phyloP scores from a whole-genome alignment of 192 early-diverging fungal genomes.

The Coemansia sp. region DNA sequence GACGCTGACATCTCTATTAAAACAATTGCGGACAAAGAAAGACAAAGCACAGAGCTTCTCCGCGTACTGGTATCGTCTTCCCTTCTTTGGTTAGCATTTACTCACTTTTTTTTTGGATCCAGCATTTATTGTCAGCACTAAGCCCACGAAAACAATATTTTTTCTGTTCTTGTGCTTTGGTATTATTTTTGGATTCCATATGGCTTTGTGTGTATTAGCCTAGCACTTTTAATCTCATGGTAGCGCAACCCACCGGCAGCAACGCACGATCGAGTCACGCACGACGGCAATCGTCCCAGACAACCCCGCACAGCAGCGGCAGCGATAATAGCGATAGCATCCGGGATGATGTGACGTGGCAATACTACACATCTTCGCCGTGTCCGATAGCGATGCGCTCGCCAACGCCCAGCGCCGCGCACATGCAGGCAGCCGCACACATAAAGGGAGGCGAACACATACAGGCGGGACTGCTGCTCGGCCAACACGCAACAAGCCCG shows the following conservation, averaged over 20 bases:
- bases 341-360: constrained; percentile 3
- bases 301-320: background rate
- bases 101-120: background rate
- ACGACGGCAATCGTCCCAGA: constrained; percentile 5
- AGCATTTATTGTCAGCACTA: constrained; percentile 3
- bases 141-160: background rate
- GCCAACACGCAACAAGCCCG: background rate
- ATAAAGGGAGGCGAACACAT: no score
- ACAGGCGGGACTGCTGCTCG: background rate
- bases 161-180: background rate
- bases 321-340: background rate
- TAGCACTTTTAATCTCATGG: background rate
- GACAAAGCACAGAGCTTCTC: background rate
- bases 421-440: background rate
- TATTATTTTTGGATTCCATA: constrained; percentile 1
- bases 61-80: background rate
- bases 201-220: background rate
- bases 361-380: background rate
- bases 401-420: constrained; percentile 18
- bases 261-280: background rate
- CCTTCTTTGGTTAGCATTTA: background rate
- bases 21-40: background rate
- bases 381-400: constrained; percentile 11
- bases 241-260: background rate
- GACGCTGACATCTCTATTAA: constrained; percentile 4